Percentiles rank a stretch among this genome's conserved stretches.
phyloP scores from a whole-genome alignment of 106 monocot species.

The Platanthera zijinensis region DNA sequence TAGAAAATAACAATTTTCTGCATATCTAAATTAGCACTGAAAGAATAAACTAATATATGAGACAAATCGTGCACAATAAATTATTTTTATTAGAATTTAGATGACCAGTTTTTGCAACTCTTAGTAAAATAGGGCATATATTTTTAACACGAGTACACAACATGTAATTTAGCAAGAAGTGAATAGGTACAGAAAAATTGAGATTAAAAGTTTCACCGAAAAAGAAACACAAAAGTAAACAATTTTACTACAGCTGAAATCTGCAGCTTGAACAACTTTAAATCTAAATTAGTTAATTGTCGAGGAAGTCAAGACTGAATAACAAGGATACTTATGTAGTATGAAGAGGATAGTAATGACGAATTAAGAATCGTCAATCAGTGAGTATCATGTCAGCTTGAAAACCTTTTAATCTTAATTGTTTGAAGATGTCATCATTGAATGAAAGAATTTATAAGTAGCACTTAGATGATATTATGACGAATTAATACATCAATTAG shows the following conservation, averaged over 20 bases:
- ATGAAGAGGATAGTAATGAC: too few species aligned
- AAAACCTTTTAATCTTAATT: not conserved
- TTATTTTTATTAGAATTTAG: not conserved
- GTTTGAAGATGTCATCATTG: not conserved
- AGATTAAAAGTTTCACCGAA: not conserved
- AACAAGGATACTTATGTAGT: too few species aligned
- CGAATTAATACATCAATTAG: not conserved
- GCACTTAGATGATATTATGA: not conserved
- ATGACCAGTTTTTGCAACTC: not conserved
- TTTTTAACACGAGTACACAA: not conserved
- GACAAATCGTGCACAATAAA: not conserved
- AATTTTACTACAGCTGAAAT: too few species aligned
- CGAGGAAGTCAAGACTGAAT: too few species aligned
- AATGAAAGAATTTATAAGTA: not conserved
- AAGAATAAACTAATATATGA: not conserved
- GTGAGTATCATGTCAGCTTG: not conserved
- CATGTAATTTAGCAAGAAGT: not conserved
- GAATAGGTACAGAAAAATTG: not conserved
- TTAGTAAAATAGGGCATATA: not conserved
- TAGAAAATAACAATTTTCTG: constrained; percentile 3
- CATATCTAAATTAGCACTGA: not conserved
- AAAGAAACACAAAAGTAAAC: not conserved
- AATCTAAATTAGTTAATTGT: too few species aligned
- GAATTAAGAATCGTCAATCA: too few species aligned
- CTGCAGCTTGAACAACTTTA: too few species aligned